Evolutionary conservation across 768 basidiomycete species (phyloP).

Genomic region (button mushroom (Agaricus bisporus)): DNA sequence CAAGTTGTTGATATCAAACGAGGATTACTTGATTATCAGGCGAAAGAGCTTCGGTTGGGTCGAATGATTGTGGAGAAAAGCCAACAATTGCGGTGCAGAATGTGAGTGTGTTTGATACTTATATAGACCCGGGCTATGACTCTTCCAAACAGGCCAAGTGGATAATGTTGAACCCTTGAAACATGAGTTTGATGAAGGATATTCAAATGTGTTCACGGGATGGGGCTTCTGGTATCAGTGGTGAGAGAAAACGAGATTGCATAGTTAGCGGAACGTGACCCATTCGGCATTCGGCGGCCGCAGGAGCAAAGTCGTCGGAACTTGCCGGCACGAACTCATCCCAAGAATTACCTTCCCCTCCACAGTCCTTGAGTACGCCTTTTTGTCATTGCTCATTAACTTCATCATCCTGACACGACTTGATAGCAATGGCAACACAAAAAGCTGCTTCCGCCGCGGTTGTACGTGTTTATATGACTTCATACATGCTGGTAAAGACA

Average conservation of each 20-base stretch:
- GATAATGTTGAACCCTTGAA: no score
- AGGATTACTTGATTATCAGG: no score
- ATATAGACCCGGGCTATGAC: no score
- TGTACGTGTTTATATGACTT: constrained; percentile 28
- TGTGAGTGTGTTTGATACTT: no score
- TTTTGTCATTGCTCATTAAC: background rate
- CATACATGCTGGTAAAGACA: constrained; percentile 17
- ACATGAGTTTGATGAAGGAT: no score
- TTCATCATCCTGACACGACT: constrained; percentile 9
- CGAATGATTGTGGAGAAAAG: no score
- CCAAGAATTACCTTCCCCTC: constrained; percentile 10
- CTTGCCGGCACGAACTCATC: constrained; percentile 25
- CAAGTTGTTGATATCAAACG: no score
- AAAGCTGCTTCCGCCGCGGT: constrained; percentile 68
- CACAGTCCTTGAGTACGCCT: constrained; percentile 20
- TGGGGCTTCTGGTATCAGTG: no score
- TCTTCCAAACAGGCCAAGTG: no score
- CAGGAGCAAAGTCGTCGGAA: constrained; percentile 30
- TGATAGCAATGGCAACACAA: constrained; percentile 50
- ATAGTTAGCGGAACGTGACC: background rate
- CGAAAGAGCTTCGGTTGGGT: no score
- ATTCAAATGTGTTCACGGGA: no score
- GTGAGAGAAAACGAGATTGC: background rate
- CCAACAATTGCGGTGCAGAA: no score
- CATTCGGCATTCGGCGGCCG: constrained; percentile 26